phyloP scores from a whole-genome alignment of 768 basidiomycete species.

The Pisolithus albus region DNA sequence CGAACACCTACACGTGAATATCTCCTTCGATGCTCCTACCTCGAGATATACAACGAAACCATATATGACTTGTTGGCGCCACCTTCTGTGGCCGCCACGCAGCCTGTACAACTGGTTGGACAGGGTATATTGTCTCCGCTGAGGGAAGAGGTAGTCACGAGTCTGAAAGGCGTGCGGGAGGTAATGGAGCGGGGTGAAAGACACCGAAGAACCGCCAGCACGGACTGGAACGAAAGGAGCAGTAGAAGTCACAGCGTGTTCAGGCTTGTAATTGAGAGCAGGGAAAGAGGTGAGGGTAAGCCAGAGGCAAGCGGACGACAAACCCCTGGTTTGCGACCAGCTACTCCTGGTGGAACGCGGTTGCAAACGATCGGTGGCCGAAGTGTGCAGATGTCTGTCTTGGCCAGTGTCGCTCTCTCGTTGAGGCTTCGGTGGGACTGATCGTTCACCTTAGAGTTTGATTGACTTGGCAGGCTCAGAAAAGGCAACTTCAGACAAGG shows the following conservation, averaged over 20 bases:
- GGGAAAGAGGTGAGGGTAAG: conserved; percentile 55
- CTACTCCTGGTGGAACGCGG: conserved; percentile 53
- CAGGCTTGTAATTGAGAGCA: conserved; percentile 84
- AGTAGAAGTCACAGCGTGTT: conserved; percentile 94
- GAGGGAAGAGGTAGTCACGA: conserved; percentile 90
- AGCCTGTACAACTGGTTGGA: conserved; percentile 71
- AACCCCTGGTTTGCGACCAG: conserved; percentile 48
- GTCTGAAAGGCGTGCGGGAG: conserved; percentile 76
- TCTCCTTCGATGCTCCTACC: conserved; percentile 90
- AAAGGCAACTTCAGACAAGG: conserved; percentile 91
- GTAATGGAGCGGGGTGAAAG: conserved; percentile 83
- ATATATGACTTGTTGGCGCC: conserved; percentile 84
- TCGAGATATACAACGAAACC: conserved; percentile 95
- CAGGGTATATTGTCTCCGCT: conserved; percentile 66
- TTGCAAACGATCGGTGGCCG: conserved; percentile 73
- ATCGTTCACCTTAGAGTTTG: conserved; percentile 49
- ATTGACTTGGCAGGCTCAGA: conserved; percentile 98
- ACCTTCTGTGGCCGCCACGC: conserved; percentile 41
- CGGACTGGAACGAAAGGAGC: conserved; percentile 98
- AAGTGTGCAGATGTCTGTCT: conserved; percentile 70
- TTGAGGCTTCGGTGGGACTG: conserved; percentile 1
- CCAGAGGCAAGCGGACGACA: conserved; percentile 34
- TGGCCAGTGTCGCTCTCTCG: conserved; percentile 38
- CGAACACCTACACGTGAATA: conserved; percentile 77
- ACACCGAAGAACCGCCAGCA: conserved; percentile 83